Percentiles rank a stretch among this genome's conserved stretches.
These are phyloP conservation scores for Wickerhamomyces ciferrii DNA, from an alignment of 805 yeast species.

Conservation along the genomic window DNA sequence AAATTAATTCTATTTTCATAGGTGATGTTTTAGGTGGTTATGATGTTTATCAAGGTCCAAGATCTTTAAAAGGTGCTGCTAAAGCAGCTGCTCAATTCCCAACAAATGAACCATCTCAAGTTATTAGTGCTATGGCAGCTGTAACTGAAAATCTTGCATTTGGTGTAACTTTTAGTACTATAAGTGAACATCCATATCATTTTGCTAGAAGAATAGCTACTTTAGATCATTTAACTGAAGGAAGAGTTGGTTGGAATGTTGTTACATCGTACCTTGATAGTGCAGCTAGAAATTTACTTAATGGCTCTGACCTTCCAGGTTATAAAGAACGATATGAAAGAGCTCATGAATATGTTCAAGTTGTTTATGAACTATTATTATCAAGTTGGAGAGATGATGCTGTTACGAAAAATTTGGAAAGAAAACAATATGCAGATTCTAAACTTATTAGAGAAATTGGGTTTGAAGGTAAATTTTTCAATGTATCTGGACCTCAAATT, in stretches of 20 bases:
- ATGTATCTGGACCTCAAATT: too few relatives aligned
- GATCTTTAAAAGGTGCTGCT: slow-evolving; percentile 11
- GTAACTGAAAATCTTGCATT: slow-evolving; percentile 32
- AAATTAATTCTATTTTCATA: slow-evolving; percentile 31
- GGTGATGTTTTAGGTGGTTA: slow-evolving; percentile 36
- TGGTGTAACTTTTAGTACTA: slow-evolving; percentile 35
- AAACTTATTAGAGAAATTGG: too few relatives aligned
- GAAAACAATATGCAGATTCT: too few relatives aligned
- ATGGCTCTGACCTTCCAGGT: slow-evolving; percentile 27
- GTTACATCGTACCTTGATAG: slow-evolving; percentile 34
- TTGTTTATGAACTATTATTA: slow-evolving; percentile 29
- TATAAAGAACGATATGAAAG: slow-evolving; percentile 31
- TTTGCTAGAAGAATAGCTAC: slow-evolving; percentile 34
- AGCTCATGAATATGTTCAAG: slow-evolving; percentile 34
- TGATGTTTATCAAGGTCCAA: slow-evolving; percentile 30
- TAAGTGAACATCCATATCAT: slow-evolving; percentile 34
- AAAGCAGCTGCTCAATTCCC: slow-evolving; percentile 29
- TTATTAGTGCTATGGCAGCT: slow-evolving; percentile 36
- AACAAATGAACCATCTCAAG: slow-evolving; percentile 32
- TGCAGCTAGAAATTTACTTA: slow-evolving; percentile 30
- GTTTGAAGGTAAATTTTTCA: too few relatives aligned
- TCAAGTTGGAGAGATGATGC: slow-evolving; percentile 35
- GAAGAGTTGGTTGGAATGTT: slow-evolving; percentile 39
- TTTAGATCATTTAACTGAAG: slow-evolving; percentile 34
- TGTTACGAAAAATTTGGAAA: too few relatives aligned